Evolutionary conservation across 2,329 filamentous ascomycete genomes (phyloP), one percentile per base, ranked within the genome.

Genomic region (Alternaria novae-zelandiae): DNA sequence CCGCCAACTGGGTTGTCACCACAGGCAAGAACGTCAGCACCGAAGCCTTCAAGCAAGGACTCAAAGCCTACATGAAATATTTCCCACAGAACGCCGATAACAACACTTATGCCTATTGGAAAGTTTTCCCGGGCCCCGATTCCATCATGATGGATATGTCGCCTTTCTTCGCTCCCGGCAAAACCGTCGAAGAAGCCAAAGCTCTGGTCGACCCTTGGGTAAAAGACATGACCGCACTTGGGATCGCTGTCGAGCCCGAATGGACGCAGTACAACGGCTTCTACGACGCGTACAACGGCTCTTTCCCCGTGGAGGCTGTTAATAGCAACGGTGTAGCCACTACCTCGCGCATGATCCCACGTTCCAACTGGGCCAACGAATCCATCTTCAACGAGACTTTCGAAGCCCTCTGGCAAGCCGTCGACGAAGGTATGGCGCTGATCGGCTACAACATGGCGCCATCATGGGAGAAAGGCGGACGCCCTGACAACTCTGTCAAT

Each of bases 401-500:
- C 20, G 49, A 53, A n/a, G 49, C 20, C 20, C 8, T 53, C 5
- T 53, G 49, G 30, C 7, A 7, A 11, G 49, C 49, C 13, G 49
- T 53, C 20, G 49, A 53, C 10, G 20, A 53, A 12, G 49, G 30
- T 25, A 53, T 53, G 30, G 28, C 49, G 30, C 28, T 53, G 49
- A 53, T 53, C 15, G 28, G 49, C 49, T 53, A 53, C 49, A 53
- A 53, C 4, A 53, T 53, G 49, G 49, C 49, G 20, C 49, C 30
- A n/a, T 53, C 49, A 10, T 53, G 49, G 49, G 20, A 53, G 20
- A 53, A 53, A 41, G 53, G 53, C 23, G 53, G 53, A n/a, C 25
- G 53, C 43, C 53, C 53, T n/a, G 43, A 55, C n/a, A 55, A 55
- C 9, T 55, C 53, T 15, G 53, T 55, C 25, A 55, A 55, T 36